These are phyloP conservation scores for Solanum etuberosum DNA, from an alignment of 257 asterid species.

Conservation along the genomic window DNA sequence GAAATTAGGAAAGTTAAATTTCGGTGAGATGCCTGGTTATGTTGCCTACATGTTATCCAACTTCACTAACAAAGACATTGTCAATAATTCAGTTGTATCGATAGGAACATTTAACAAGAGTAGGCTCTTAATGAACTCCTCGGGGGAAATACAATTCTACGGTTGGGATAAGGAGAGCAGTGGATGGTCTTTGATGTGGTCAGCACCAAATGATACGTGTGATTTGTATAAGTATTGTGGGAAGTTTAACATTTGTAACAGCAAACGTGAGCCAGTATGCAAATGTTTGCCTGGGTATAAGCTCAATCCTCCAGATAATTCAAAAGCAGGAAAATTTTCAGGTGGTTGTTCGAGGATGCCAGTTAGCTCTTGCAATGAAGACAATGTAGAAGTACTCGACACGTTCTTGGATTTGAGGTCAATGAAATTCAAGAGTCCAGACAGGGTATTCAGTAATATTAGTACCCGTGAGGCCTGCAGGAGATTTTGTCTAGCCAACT, in stretches of 20 bases:
- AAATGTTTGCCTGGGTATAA: slow-evolving; percentile 22
- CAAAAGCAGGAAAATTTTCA: not conserved
- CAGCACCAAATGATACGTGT: slow-evolving; percentile 10
- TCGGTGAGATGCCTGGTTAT: not conserved
- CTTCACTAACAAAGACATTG: not conserved
- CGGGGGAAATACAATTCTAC: slow-evolving; percentile 22
- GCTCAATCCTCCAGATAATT: not conserved
- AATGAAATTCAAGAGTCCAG: not conserved
- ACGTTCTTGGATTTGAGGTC: not conserved
- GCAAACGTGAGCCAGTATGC: not conserved
- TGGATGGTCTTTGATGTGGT: slow-evolving; percentile 6
- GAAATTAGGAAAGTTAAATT: not conserved
- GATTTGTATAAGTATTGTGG: slow-evolving; percentile 16
- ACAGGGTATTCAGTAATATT: rapidly evolving
- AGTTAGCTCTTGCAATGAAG: not conserved
- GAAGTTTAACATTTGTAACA: slow-evolving; percentile 12
- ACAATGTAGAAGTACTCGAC: not conserved
- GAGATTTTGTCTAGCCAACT: slow-evolving; percentile 5
- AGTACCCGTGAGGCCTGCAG: slow-evolving; percentile 1
- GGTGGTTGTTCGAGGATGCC: slow-evolving; percentile 8
- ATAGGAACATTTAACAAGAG: not conserved
- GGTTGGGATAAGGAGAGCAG: not conserved
- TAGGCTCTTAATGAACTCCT: slow-evolving; percentile 19
- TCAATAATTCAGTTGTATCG: not conserved
- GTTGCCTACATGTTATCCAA: slow-evolving; percentile 4